A percentile compares a stretch with the other conserved stretches of the same genome.
These are phyloP conservation scores for Aplosporella prunicola DNA, from an alignment of 2,329 filamentous ascomycete genomes.

Conservation along the genomic window DNA sequence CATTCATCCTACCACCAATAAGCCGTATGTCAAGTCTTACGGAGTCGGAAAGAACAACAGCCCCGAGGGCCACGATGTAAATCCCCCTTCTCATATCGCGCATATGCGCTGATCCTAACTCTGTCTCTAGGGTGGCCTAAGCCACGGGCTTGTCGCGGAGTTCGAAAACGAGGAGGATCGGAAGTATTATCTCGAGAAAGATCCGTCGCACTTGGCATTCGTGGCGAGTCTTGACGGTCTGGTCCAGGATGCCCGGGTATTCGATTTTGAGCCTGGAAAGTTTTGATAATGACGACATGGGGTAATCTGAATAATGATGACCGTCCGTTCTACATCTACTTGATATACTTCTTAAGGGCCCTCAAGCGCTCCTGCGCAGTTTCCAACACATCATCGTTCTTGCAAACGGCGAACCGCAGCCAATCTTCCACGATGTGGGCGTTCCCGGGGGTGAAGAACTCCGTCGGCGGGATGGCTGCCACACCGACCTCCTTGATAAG, in stretches of 20 bases:
- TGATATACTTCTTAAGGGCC: constrained; percentile 27
- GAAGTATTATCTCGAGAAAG: constrained; percentile 57
- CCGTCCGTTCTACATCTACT: too few relatives aligned
- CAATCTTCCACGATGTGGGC: constrained; percentile 84
- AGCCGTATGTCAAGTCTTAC: constrained; percentile 51
- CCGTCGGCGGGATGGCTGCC: constrained; percentile 89
- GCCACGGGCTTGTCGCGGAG: constrained; percentile 60
- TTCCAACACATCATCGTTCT: constrained; percentile 68
- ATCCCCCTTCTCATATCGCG: background rate
- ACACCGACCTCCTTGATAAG: constrained; percentile 93
- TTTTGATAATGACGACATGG: constrained; percentile 35
- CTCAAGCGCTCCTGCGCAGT: constrained; percentile 40
- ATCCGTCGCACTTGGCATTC: constrained; percentile 55
- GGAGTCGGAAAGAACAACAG: constrained; percentile 55
- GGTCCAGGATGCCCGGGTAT: constrained; percentile 46
- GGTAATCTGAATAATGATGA: too few relatives aligned
- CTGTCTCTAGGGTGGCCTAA: constrained; percentile 44
- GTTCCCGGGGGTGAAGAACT: constrained; percentile 87
- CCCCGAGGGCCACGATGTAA: constrained; percentile 51
- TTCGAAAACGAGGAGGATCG: constrained; percentile 56
- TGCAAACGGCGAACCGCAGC: constrained; percentile 91
- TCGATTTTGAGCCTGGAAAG: constrained; percentile 51
- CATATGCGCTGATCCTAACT: background rate
- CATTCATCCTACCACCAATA: constrained; percentile 47
- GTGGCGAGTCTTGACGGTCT: constrained; percentile 43